phyloP scores from a whole-genome alignment of 1,284 basidiomycete species.

The Irpex sp. region DNA sequence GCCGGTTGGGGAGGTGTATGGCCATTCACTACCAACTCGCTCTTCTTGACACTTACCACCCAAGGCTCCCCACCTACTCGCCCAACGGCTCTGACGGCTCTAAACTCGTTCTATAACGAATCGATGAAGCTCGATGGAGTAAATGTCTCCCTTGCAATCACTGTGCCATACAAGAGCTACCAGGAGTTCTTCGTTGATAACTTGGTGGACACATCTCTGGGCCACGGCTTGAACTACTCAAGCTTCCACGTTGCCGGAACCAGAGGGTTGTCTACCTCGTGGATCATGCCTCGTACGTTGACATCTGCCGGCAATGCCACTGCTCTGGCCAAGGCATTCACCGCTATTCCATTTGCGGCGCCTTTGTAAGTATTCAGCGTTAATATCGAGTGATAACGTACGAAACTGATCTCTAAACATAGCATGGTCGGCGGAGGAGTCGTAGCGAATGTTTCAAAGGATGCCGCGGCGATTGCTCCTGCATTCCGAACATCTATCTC shows the following conservation, averaged over 20 bases:
- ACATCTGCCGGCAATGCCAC: not conserved
- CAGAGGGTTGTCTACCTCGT: not conserved
- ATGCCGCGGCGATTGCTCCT: not conserved
- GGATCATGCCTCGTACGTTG: not conserved
- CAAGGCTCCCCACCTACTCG: not conserved
- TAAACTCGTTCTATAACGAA: not conserved
- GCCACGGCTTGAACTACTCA: not conserved
- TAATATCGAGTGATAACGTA: not conserved
- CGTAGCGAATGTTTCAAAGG: not conserved
- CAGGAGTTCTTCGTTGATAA: not conserved
- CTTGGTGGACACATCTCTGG: not conserved
- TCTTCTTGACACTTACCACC: not conserved
- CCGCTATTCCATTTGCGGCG: not conserved
- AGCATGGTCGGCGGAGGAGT: not conserved
- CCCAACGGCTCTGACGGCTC: not conserved
- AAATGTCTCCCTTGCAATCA: not conserved
- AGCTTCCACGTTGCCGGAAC: not conserved
- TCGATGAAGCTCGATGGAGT: not conserved
- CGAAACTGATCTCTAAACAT: not conserved
- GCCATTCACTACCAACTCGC: not conserved
- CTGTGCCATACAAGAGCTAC: not conserved
- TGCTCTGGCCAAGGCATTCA: not conserved
- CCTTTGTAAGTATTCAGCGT: not conserved
- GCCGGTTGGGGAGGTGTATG: constrained; percentile 14
- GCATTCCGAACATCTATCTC: not conserved